Base-by-base conservation (phyloP, 768 basidiomycete genomes). In the Lepiota brunneoincarnata region DNA sequence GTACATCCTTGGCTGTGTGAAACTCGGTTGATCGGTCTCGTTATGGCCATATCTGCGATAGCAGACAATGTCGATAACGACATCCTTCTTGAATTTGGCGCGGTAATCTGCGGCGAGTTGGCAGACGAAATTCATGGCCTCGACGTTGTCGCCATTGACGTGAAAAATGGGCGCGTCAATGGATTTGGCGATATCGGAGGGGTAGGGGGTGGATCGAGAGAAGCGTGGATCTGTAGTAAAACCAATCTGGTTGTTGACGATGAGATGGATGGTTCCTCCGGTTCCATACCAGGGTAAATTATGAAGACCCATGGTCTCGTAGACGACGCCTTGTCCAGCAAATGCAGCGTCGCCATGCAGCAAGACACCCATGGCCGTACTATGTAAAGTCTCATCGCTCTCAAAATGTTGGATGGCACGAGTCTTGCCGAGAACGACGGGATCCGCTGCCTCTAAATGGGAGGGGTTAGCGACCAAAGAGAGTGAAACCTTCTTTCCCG, bases 41-140 rank as follows among this genome's bases (percentile, higher is more conserved):
- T 99, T 99, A 75, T 99, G 97, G n/a, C 97, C 97, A 67, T 98
- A 86, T 51, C 94, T 93, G 59, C 97, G 91, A 76, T 98, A 99
- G 75, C 97, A 99, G 54, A 99, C 95, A 54, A 99, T 93, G 71
- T 99, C 96, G 57, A 99, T 75, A 64, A 99, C 96, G 58, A 99
- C 96, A 68, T 99, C 97, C 76, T 91, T 95, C 81, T 96, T 97
- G 81, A 87, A 99, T 73, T 93, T 96, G 61, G 96, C 94, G 46
- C 96, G 87, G 74, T 93, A 99, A 69, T 99, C 96, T 26, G 96
- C 96, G 23, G 96, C 97, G 52, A 99, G 86, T 64, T 96, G 94
- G 73, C 93, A 96, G 37, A 99, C 96, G 66, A 95, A 99, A 69
- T 91, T 98, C 69, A 99, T 94, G 18, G 96, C 96, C 71, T 99